These are phyloP conservation scores for Effrenium voratum DNA, from an alignment of 73 alveolate species.

Conservation along the genomic window DNA sequence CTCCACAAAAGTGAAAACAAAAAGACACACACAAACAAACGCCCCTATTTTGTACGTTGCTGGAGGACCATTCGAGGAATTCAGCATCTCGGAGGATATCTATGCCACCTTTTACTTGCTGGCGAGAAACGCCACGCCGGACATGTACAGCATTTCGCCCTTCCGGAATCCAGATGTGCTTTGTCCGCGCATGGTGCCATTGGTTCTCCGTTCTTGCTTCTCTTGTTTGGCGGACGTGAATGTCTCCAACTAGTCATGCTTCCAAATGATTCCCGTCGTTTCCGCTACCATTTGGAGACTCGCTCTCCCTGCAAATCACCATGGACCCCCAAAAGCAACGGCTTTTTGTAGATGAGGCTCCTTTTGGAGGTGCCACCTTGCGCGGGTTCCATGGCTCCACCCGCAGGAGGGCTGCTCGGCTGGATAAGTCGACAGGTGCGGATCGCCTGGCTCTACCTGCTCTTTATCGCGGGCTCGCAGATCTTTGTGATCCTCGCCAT, in stretches of 20 bases:
- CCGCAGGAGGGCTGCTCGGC: too few relatives aligned
- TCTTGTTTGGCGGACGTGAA: too few relatives aligned
- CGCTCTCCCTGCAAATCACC: background rate
- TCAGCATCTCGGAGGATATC: constrained; percentile 84
- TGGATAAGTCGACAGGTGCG: too few relatives aligned
- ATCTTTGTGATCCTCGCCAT: constrained; percentile 81
- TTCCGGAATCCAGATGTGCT: constrained; percentile 60
- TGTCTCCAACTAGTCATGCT: too few relatives aligned
- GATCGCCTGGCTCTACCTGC: constrained; percentile 83
- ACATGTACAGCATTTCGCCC: constrained; percentile 89
- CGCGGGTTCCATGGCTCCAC: too few relatives aligned
- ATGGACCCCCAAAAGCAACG: background rate
- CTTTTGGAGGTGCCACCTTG: too few relatives aligned
- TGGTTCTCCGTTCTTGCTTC: too few relatives aligned
- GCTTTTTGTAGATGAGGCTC: too few relatives aligned
- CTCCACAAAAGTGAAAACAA: too few relatives aligned
- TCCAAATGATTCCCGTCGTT: too few relatives aligned
- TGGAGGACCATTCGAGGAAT: constrained; percentile 77
- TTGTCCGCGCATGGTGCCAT: background rate
- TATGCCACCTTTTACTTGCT: constrained; percentile 69
- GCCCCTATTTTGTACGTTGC: too few relatives aligned
- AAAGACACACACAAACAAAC: too few relatives aligned
- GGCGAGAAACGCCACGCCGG: constrained; percentile 89
- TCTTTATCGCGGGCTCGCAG: constrained; percentile 81
- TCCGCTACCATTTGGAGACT: background rate